Evolutionary conservation across 768 basidiomycete genomes (phyloP).

Genomic region (Goffeauzyma gilvescens): DNA sequence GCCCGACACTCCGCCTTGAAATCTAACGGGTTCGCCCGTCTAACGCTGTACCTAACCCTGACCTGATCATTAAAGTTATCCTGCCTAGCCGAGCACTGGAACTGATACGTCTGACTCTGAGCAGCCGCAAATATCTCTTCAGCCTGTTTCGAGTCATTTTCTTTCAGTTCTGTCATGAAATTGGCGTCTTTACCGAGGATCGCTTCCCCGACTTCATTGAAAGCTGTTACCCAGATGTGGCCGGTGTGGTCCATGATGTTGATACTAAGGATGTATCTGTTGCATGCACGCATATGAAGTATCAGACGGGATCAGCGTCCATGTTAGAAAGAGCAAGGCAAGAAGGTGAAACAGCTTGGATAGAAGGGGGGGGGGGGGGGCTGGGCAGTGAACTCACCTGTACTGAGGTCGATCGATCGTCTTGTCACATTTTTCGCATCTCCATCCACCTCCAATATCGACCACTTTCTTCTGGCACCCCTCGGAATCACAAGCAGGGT

Average conservation of each 20-base stretch:
- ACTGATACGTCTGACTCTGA: conserved; percentile 54
- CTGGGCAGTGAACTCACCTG: conserved; percentile 46
- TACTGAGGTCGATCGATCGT: conserved; percentile 52
- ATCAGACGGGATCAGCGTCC: not conserved
- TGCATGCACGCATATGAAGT: not conserved
- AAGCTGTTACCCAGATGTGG: conserved; percentile 81
- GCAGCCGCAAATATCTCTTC: conserved; percentile 45
- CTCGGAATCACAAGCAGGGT: conserved; percentile 67
- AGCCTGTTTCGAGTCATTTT: conserved; percentile 47
- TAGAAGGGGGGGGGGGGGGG: not conserved
- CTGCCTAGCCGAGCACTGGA: conserved; percentile 67
- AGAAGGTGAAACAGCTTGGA: too few relatives aligned
- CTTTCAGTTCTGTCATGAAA: conserved; percentile 51
- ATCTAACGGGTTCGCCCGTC: conserved; percentile 46
- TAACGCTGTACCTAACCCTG: conserved; percentile 66
- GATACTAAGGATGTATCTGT: conserved; percentile 51
- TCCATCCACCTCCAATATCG: conserved; percentile 49
- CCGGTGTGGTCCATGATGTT: conserved; percentile 77
- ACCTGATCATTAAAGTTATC: conserved; percentile 57
- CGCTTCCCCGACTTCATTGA: conserved; percentile 70
- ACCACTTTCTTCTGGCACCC: conserved; percentile 79
- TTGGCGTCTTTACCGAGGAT: conserved; percentile 64
- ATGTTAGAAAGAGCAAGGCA: too few relatives aligned
- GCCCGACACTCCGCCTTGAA: conserved; percentile 47
- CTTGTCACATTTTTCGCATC: conserved; percentile 80